These are phyloP conservation scores for Blastocladiella britannica DNA, from an alignment of 192 early-diverging fungal species.

Conservation along the genomic window DNA sequence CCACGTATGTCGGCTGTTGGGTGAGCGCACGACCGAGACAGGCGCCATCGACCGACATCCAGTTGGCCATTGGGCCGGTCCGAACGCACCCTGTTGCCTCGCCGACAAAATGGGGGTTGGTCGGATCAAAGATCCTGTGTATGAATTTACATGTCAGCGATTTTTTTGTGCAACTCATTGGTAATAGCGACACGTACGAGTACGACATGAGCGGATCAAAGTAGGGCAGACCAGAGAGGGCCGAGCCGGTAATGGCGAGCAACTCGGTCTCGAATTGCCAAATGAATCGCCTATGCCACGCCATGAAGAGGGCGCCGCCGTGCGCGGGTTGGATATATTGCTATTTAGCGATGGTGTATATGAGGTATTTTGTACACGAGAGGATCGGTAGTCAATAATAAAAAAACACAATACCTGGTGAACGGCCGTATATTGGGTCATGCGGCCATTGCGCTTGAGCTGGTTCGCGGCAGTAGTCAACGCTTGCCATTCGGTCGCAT, in stretches of 20 bases:
- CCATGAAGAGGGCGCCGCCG: not conserved
- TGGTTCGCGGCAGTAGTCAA: not conserved
- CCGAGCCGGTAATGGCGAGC: not conserved
- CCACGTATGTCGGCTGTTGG: not conserved
- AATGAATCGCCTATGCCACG: not conserved
- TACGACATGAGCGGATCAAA: not conserved
- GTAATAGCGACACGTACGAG: too few relatives aligned
- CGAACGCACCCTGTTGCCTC: not conserved
- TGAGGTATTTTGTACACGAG: too few relatives aligned
- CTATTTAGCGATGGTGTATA: too few relatives aligned
- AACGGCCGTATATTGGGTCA: not conserved
- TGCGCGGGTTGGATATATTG: not conserved
- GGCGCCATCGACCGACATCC: not conserved
- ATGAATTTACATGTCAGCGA: too few relatives aligned
- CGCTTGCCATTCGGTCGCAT: not conserved
- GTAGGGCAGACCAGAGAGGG: not conserved
- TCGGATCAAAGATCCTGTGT: not conserved
- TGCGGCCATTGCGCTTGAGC: not conserved
- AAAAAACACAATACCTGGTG: too few relatives aligned
- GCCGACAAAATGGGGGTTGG: not conserved
- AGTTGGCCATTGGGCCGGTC: not conserved
- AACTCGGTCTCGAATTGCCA: not conserved
- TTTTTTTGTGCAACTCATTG: too few relatives aligned
- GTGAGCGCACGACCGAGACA: not conserved
- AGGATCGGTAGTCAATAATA: too few relatives aligned